phyloP scores from a whole-genome alignment of 768 basidiomycete species.

The Arthromyces matolae region DNA sequence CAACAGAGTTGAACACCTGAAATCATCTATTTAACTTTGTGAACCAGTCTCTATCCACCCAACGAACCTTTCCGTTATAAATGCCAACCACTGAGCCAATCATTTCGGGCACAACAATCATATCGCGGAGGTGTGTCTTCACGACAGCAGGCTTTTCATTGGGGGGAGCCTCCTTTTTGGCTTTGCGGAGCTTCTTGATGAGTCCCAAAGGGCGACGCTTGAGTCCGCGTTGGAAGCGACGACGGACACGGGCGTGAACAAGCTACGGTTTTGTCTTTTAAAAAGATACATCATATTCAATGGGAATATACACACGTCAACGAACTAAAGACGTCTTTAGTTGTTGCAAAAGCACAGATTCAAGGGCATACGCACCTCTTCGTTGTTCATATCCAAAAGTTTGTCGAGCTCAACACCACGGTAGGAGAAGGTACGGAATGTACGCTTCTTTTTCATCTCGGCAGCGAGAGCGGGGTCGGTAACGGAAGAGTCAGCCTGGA shows the following conservation, averaged over 20 bases:
- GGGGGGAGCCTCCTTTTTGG: constrained; percentile 98
- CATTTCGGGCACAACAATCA: constrained; percentile 99
- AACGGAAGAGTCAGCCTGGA: constrained; percentile 73
- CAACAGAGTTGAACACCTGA: constrained; percentile 91
- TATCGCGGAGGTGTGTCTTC: constrained; percentile 98
- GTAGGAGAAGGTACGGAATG: constrained; percentile 98
- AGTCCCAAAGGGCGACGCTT: constrained; percentile 98
- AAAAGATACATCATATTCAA: background rate
- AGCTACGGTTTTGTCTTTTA: constrained; percentile 45
- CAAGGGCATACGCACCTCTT: constrained; percentile 64
- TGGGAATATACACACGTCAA: constrained; percentile 55
- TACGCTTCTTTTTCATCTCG: constrained; percentile 97
- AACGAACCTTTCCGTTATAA: constrained; percentile 90
- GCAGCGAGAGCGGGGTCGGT: constrained; percentile 94
- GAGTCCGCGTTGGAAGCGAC: constrained; percentile 98
- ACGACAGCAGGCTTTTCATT: constrained; percentile 99
- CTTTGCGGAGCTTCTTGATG: constrained; percentile 99
- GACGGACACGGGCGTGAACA: constrained; percentile 96
- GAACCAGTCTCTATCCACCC: background rate
- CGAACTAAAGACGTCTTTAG: constrained; percentile 45
- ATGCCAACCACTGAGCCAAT: constrained; percentile 97
- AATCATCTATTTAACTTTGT: constrained; percentile 2
- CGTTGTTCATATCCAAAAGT: constrained; percentile 93
- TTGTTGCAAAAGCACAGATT: background rate
- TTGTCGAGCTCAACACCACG: constrained; percentile 98